Evolutionary conservation across 2,329 filamentous ascomycete genomes (phyloP), one percentile per base, ranked within the genome.

Genomic region (Xylariaceae sp.): DNA sequence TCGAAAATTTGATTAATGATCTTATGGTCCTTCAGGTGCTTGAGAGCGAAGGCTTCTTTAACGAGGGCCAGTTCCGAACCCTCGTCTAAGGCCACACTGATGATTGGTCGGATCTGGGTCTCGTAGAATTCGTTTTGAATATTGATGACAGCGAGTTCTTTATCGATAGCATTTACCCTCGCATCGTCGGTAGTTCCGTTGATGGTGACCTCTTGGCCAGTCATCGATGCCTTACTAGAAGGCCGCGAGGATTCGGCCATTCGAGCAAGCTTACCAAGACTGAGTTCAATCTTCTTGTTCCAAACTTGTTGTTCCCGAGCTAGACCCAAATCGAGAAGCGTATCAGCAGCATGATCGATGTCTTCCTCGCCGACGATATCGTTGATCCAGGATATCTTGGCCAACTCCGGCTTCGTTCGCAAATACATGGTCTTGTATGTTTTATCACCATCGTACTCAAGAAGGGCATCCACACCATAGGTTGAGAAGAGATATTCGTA

Each of bases 211-310:
- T 70, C 67, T 56, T 72, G 70, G 6, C 60, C 23, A 33, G 67
- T 65, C 58, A 62, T 57, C 6, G 67, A 72, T 17, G 67, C 66
- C 55, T 70, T 67, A 45, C 66, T 70, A 8, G 66, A 61, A 53
- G 71, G 68, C n/a, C 65, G 65, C 12, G 70, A 71, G 4, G 77
- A 79, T 34, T 87, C 84, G 14, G 91, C 91, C 63, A 97, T 75
- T 51, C 87, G 81, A 14, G 88, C 85, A 43, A 99, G 81, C 74
- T 97, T 98, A 31, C 91, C 90, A 34, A 99, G 81, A 58, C 92
- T 96, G 23, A 98, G 79, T 74, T 98, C 90, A 29, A 96, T 90
- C 73, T 96, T 95, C 78, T 96, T 96, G 75, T 87, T 92, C 94
- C 94, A 98, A 3, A 95, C 76, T 66, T 93, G 89, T 49, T 86